Base-by-base conservation (phyloP, 805 yeast genomes). In the Yarrowia bubula region DNA sequence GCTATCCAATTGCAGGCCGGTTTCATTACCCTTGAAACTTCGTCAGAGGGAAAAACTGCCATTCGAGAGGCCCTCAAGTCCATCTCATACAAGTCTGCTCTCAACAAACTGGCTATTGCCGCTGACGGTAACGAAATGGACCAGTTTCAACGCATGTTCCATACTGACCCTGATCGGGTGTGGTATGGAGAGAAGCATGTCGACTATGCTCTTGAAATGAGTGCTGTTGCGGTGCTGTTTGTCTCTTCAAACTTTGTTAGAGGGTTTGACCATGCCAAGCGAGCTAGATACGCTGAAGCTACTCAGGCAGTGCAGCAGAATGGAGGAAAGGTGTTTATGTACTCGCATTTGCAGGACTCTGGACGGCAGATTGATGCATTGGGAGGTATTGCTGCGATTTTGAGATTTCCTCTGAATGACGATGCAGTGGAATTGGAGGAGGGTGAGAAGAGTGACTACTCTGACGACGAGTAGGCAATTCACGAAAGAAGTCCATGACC, bases 1-100 rank as follows among this genome's bases (percentile, higher is more conserved):
- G 64, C 64, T 22, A 43, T 58, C 33, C 64, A 33, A n/a, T 35
- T 58, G 28, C 64, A 58, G 32, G 32, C 35, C 18, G 51, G 51
- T 4, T 58, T 58, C 15, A 37, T 58, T 14, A 58, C 64, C 1
- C 51, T 58, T 28, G 64, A 58, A 9, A 58, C 64, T 3, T 58
- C 64, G 5, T 43, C 51, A 4, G 64, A 58, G 41, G 51, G 64
- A 1, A 58, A 58, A 37, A 58, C 64, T 18, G 64, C 64, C 13
- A 58, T 58, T n/a, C 39, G 64, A 58, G 64, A 58, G n/a, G 64
- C 64, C 28, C 64, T 58, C 64, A 58, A 58, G 42, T 58, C 64
- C 18, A 35, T 58, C 22, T 43, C 64, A 13, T 58, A 58, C 51
- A 58, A 58, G 18, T 58, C 64, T 8, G 42, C 41, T 2, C 64